Conservation (phyloP, 208 protist genomes). For the Wallacemonas sp. region DNA sequence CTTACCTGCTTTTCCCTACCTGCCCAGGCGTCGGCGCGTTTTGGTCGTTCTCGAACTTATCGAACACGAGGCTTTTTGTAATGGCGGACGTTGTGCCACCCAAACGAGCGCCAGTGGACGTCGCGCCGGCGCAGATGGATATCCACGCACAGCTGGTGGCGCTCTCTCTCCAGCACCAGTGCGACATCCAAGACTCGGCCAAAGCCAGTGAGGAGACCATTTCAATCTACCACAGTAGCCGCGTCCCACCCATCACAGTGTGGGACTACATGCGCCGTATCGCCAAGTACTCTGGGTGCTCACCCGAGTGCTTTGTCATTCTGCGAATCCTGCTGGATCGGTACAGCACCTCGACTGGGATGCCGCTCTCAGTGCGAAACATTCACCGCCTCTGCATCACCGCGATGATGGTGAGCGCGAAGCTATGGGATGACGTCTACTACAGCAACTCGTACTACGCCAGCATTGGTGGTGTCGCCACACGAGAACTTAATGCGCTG, state of each 20-base stretch:
- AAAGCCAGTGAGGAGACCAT: neutral
- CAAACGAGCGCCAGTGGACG: slow-evolving; percentile 7
- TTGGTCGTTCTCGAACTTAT: too few species aligned
- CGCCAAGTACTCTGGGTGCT: slow-evolving; percentile 89
- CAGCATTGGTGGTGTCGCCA: slow-evolving; percentile 83
- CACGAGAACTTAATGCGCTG: slow-evolving; percentile 81
- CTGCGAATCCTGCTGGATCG: slow-evolving; percentile 92
- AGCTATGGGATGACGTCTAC: slow-evolving; percentile 90
- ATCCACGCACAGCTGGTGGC: slow-evolving; percentile 51
- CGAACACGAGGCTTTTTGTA: too few species aligned
- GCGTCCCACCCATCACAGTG: slow-evolving; percentile 79
- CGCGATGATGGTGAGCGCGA: slow-evolving; percentile 83
- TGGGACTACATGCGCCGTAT: slow-evolving; percentile 91
- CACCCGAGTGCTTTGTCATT: slow-evolving; percentile 90
- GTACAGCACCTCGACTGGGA: slow-evolving; percentile 56
- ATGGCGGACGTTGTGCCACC: slow-evolving; percentile 6
- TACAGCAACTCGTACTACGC: slow-evolving; percentile 93
- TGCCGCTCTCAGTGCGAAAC: slow-evolving; percentile 54
- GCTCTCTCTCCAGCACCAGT: slow-evolving; percentile 66
- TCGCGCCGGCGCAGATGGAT: slow-evolving; percentile 46
- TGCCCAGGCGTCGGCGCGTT: too few species aligned
- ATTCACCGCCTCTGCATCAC: slow-evolving; percentile 90
- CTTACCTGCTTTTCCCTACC: too few species aligned
- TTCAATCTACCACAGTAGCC: slow-evolving; percentile 75
- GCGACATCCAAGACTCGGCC: slow-evolving; percentile 21